Base-by-base conservation (phyloP, 2,329 filamentous ascomycete species). In the Taxawa tesnikishii region DNA sequence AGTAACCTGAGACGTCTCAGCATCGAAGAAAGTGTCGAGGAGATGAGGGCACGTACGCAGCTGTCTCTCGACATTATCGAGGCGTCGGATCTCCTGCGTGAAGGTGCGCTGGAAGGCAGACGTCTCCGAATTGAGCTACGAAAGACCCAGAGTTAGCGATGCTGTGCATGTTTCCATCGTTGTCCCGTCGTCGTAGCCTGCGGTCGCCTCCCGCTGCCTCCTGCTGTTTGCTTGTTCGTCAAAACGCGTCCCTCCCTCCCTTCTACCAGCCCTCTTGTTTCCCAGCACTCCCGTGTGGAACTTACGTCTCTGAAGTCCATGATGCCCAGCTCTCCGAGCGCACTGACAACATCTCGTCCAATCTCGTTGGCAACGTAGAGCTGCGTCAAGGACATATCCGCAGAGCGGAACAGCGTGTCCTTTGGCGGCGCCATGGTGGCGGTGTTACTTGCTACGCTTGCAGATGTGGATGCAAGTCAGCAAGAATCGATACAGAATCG, bases 331-430 rank as follows among this genome's bases (percentile, higher is more conserved):
- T 98, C 90, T 54, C 90, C 90, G 43, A 98, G 69, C 35, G 88
- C 88, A 54, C 87, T 94, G 42, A 96, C 87, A 49, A 94, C 88
- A 67, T 98, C 92, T 55, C 90, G 78, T 49, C 90, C 88, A 48
- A 98, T 96, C 70, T 98, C 90, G 58, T 94, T 96, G 53, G 90
- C 84, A 52, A 98, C 92, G 65, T 96, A 98, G 53, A 98, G 80
- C 77, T 98, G 90, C 54, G 93, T 93, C 79, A 98, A 80, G 72
- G 85, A 94, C 90, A 98, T 98, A 63, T 94, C 83, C 83, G 85
- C 83, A 58, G 90, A 98, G 73, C 92, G 88, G 78, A 98, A 96
- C 68, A 94, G 83, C 62, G 87, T 94, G 66, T 96, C 85, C 65
- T 83, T 67, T 32, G 57, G 51, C 35, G 68, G 62, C 60, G 67